These are phyloP conservation scores for Myriosclerotinia duriaeana DNA, from an alignment of 2,329 filamentous ascomycete species.

Conservation along the genomic window DNA sequence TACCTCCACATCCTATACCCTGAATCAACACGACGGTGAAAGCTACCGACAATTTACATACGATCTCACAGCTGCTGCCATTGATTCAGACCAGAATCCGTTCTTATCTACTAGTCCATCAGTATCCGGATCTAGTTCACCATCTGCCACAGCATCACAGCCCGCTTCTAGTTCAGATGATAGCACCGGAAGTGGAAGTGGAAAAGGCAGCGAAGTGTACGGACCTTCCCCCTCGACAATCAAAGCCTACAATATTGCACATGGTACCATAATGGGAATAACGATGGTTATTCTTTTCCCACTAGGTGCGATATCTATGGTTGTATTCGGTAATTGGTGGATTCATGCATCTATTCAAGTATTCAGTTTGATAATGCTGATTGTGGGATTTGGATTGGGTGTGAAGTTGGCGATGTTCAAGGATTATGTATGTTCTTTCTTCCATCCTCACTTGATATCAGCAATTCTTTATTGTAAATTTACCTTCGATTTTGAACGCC, in stretches of 20 bases:
- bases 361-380: slow-evolving; percentile 56
- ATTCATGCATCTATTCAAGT: slow-evolving; percentile 59
- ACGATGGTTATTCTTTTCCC: slow-evolving; percentile 60
- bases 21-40: slow-evolving; percentile 30
- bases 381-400: slow-evolving; percentile 62
- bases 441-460: slow-evolving; percentile 20
- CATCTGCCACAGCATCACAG: slow-evolving; percentile 14
- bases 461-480: too few relatives aligned
- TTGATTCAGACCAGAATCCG: slow-evolving; percentile 33
- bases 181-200: not conserved
- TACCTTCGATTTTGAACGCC: not conserved
- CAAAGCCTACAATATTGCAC: slow-evolving; percentile 42
- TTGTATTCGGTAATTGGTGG: slow-evolving; percentile 50
- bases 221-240: slow-evolving; percentile 1
- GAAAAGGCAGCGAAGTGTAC: slow-evolving; percentile 4
- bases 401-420: slow-evolving; percentile 48
- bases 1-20: slow-evolving; percentile 23
- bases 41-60: slow-evolving; percentile 29
- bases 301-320: slow-evolving; percentile 59
- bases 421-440: slow-evolving; percentile 44
- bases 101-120: slow-evolving; percentile 29
- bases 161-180: slow-evolving; percentile 3
- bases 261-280: slow-evolving; percentile 61
- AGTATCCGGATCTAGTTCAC: slow-evolving; percentile 18
- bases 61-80: slow-evolving; percentile 34